Evolutionary conservation across 2,329 filamentous ascomycete species (phyloP), one percentile per base, ranked within the genome.

Genomic region (Rhinocladiella similis): DNA sequence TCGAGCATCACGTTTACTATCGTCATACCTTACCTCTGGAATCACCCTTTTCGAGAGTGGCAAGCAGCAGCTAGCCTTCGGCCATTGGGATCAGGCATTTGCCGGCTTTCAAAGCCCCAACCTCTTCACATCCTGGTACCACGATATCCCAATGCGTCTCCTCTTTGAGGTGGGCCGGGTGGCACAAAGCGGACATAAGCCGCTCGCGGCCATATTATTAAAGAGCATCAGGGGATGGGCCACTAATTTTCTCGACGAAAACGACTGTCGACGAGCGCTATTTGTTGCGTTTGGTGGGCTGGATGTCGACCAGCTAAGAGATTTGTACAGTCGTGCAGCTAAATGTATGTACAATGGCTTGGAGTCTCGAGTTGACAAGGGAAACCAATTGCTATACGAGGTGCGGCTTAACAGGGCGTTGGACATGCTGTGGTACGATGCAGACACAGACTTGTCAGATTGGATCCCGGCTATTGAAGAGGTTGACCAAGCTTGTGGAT

Each of bases 111-210:
- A 60, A n/a, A 62, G 56, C 29, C 41, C 56, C 18, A 38, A 56
- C 12, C 39, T 59, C n/a, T 59, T 61, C 41, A 59, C 59, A 36
- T 56, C 59, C 7, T 62, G 59, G 59, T 62, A 62, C 39, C 52
- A 62, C 43, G 59, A 62, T 43, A 62, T 57, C 35, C 59, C 59
- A 7, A 59, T 62, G 45, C 53, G 56, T 13, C 50, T 62, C 12
- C 59, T 62, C 29, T 59, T 59, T n/a, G 59, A 62, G 49, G 54
- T 59, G 13, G 47, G 49, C 10, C 56, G 59, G 10, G 49, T 62
- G n/a, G 53, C 53, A 12, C 49, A 59, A n/a, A 50, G 35, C 20
- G 59, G 59, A 20, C 59, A 62, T 48, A 27, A 22, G 5, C 14
- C 29, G 22, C 45, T 62, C 3, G 59, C 56, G 7, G 41, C 41